phyloP scores from a whole-genome alignment of 1,284 basidiomycete genomes.

The Ceratobasidium sp. region DNA sequence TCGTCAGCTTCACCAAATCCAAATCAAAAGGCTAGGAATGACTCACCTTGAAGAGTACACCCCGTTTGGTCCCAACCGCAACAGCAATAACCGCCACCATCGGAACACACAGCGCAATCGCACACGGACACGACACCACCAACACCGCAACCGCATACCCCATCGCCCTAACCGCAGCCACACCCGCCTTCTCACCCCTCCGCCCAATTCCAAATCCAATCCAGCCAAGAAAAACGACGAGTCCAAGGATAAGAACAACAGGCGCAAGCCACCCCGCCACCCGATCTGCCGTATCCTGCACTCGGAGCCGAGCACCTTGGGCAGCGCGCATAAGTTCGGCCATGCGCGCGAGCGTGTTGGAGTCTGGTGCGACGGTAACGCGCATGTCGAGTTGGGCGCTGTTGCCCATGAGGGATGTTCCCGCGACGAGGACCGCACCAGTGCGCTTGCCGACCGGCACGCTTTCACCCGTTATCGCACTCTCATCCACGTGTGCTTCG shows the following conservation, averaged over 20 bases:
- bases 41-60: constrained; percentile 47
- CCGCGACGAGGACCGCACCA: constrained; percentile 61
- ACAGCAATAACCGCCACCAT: constrained; percentile 53
- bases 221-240: constrained; percentile 25
- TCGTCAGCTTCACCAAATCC: background rate
- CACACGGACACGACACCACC: constrained; percentile 64
- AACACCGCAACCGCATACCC: constrained; percentile 63
- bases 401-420: constrained; percentile 58
- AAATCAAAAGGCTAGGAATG: background rate
- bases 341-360: constrained; percentile 64
- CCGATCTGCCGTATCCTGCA: constrained; percentile 50
- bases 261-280: constrained; percentile 50
- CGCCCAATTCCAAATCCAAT: constrained; percentile 2
- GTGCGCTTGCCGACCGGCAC: constrained; percentile 59
- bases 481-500: constrained; percentile 63
- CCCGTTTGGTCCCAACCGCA: constrained; percentile 36
- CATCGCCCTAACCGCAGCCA: constrained; percentile 54
- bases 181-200: background rate
- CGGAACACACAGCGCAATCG: constrained; percentile 55
- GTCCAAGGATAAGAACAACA: constrained; percentile 40
- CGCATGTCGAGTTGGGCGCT: constrained; percentile 57
- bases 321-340: constrained; percentile 58
- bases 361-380: constrained; percentile 60
- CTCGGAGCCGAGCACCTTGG: constrained; percentile 42
- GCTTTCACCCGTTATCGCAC: constrained; percentile 65